Percentiles rank a stretch among this genome's conserved stretches.
Conservation (phyloP, 2,329 filamentous ascomycete species). For the Coniochaeta sp. region DNA sequence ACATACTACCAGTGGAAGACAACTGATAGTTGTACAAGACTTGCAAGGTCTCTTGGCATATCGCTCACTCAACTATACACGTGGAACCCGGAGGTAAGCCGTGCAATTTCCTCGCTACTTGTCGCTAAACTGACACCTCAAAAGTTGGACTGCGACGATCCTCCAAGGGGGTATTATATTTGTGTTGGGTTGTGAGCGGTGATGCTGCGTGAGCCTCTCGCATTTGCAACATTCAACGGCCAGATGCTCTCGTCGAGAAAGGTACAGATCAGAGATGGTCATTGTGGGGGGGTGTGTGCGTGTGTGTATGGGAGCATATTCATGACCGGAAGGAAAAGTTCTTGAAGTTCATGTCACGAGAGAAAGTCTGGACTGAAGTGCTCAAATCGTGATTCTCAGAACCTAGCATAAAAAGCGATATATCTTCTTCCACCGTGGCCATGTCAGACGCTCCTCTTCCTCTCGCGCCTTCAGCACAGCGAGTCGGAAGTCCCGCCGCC, state of each 20-base stretch:
- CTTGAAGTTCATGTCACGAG: background rate
- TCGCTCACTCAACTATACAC: background rate
- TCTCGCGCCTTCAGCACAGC: constrained; percentile 17
- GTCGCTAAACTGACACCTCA: background rate
- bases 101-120: background rate
- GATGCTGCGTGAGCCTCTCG: background rate
- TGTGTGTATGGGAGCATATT: background rate
- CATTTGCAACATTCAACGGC: no score
- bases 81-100: background rate
- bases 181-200: background rate
- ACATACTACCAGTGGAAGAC: background rate
- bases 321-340: background rate
- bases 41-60: background rate
- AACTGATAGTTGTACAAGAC: background rate
- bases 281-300: background rate
- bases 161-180: background rate
- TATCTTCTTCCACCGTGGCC: constrained; percentile 19
- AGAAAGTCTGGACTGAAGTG: background rate
- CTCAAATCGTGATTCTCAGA: background rate
- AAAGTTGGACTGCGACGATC: background rate
- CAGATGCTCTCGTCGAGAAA: no score
- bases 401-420: constrained; percentile 16
- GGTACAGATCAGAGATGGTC: background rate
- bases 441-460: constrained; percentile 14
- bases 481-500: constrained; percentile 14